Percentiles rank a stretch among this genome's conserved stretches.
Evolutionary conservation across 495 filamentous ascomycete genomes (phyloP).

Genomic region (Geopyxis carbonaria): DNA sequence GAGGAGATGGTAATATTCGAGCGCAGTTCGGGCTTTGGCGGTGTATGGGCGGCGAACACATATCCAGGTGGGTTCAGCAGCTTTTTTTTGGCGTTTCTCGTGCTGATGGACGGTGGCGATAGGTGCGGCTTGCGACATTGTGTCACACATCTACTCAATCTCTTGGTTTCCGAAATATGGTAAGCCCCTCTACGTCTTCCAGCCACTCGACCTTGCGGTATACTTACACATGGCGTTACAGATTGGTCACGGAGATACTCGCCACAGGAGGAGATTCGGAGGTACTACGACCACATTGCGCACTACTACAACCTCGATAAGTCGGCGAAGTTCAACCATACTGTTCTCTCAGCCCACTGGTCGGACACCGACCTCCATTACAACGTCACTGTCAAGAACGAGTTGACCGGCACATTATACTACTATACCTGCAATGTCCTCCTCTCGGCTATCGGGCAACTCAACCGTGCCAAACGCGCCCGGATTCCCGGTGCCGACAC

Average conservation of each 20-base stretch:
- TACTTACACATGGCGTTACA: neutral
- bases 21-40: slow-evolving; percentile 1
- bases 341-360: neutral
- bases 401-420: slow-evolving; percentile 12
- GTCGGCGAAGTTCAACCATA: neutral
- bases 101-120: too few relatives aligned
- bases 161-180: slow-evolving; percentile 18
- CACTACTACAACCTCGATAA: slow-evolving; percentile 3
- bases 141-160: slow-evolving; percentile 22
- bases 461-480: slow-evolving; percentile 31
- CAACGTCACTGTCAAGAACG: neutral
- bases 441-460: slow-evolving; percentile 38
- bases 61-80: too few relatives aligned
- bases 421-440: slow-evolving; percentile 36
- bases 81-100: too few relatives aligned
- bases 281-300: slow-evolving; percentile 6
- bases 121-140: slow-evolving; percentile 20
- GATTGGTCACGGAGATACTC: slow-evolving; percentile 6
- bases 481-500: slow-evolving; percentile 24
- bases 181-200: neutral
- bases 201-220: neutral
- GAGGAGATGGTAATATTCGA: slow-evolving; percentile 6
- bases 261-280: slow-evolving; percentile 5
- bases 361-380: neutral
- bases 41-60: slow-evolving; percentile 4